Percentiles rank a stretch among this genome's conserved stretches.
phyloP scores from a whole-genome alignment of 768 basidiomycete genomes.

The Termitomyces sp. region DNA sequence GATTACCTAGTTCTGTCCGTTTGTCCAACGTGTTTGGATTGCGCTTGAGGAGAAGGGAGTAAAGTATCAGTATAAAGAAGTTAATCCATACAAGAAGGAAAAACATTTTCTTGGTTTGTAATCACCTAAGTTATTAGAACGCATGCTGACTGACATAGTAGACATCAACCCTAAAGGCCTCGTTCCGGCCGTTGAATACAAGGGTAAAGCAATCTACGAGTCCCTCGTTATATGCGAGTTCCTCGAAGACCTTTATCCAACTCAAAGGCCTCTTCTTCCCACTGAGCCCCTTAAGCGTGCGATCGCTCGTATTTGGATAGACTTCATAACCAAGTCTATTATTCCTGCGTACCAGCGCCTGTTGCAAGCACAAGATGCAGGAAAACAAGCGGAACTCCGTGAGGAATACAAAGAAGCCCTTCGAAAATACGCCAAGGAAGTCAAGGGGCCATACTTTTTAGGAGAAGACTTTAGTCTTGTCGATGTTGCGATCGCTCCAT shows the following conservation, averaged over 20 bases:
- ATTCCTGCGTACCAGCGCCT: conserved; percentile 49
- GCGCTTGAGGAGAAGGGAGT: conserved; percentile 61
- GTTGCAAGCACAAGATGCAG: conserved; percentile 33
- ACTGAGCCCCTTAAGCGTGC: conserved; percentile 47
- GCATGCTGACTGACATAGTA: conserved; percentile 13
- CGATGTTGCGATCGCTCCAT: conserved; percentile 54
- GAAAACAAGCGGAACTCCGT: conserved; percentile 20
- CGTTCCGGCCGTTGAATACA: conserved; percentile 51
- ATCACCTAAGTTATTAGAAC: background rate
- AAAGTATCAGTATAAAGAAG: conserved; percentile 63
- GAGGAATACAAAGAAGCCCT: conserved; percentile 26
- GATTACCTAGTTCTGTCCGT: conserved; percentile 47
- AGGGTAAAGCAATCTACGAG: conserved; percentile 58
- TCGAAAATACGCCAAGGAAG: conserved; percentile 24
- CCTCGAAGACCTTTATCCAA: conserved; percentile 56
- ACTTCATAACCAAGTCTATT: conserved; percentile 48
- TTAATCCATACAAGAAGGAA: conserved; percentile 70
- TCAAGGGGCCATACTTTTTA: conserved; percentile 50
- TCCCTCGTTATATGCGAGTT: conserved; percentile 61
- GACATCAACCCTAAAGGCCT: conserved; percentile 67
- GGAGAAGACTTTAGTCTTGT: conserved; percentile 50
- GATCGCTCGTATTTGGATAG: conserved; percentile 50
- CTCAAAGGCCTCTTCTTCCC: conserved; percentile 45
- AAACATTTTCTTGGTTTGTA: conserved; percentile 44
- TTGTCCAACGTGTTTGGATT: conserved; percentile 61